Conservation (phyloP, 2,329 filamentous ascomycete genomes). For the Chalaropsis thielavioides region DNA sequence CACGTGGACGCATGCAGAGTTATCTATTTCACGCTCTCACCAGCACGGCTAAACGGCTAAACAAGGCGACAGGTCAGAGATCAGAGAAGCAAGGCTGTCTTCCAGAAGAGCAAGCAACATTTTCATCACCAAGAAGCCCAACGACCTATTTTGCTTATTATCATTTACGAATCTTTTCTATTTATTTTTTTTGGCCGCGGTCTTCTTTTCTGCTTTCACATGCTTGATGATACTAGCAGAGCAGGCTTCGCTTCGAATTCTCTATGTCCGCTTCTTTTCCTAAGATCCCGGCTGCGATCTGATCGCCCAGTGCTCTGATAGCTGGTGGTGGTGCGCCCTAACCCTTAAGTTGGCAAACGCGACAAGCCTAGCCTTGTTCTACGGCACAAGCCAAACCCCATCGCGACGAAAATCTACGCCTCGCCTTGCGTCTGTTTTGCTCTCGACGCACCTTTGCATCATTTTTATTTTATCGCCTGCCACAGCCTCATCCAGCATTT, state of each 20-base stretch:
- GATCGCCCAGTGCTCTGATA: neutral
- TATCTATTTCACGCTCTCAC: too few species aligned
- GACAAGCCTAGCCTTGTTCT: slow-evolving; percentile 3
- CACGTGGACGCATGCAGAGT: neutral
- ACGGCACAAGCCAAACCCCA: neutral
- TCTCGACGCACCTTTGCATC: neutral
- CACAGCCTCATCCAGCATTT: neutral
- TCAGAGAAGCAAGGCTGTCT: neutral
- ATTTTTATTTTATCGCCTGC: neutral
- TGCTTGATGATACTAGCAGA: neutral
- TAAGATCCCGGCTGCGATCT: neutral
- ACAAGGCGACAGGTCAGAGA: neutral
- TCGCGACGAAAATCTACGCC: slow-evolving; percentile 6
- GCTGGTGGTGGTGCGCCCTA: neutral
- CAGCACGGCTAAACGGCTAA: too few species aligned
- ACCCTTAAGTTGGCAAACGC: slow-evolving; percentile 1
- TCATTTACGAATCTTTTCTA: neutral
- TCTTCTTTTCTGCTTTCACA: neutral
- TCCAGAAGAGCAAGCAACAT: too few species aligned
- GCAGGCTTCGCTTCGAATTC: neutral
- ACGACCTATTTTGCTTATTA: too few species aligned
- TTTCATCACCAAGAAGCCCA: too few species aligned
- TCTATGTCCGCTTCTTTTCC: neutral
- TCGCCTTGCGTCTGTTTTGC: neutral
- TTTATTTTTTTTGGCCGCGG: neutral